phyloP scores from a whole-genome alignment of 768 basidiomycete genomes.

The Panaeolus papilionaceus region DNA sequence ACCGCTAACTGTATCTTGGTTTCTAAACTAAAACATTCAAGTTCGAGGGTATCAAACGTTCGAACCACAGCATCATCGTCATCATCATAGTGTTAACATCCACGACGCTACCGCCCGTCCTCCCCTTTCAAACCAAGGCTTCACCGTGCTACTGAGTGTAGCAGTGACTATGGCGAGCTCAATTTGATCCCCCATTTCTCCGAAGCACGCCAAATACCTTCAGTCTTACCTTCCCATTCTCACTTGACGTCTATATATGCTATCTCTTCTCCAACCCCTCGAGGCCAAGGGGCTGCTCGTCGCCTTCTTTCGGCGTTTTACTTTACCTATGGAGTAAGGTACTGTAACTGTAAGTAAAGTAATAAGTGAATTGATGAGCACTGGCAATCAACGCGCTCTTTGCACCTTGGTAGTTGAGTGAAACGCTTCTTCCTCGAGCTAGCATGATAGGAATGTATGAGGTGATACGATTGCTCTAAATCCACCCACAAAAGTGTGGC shows the following conservation, averaged over 20 bases:
- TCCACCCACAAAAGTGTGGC: too few relatives aligned
- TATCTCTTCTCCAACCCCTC: constrained; percentile 8
- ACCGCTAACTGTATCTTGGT: background rate
- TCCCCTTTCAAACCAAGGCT: too few relatives aligned
- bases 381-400: background rate
- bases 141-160: too few relatives aligned
- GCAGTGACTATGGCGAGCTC: too few relatives aligned
- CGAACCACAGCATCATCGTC: background rate
- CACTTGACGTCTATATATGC: background rate
- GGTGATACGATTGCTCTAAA: too few relatives aligned
- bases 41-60: background rate
- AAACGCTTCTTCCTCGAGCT: background rate
- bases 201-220: background rate
- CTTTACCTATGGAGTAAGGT: background rate
- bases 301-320: background rate
- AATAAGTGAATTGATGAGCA: background rate
- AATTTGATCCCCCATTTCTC: background rate
- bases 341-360: too few relatives aligned
- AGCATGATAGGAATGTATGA: too few relatives aligned
- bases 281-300: background rate
- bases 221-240: background rate
- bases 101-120: background rate
- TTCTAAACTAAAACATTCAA: background rate
- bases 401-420: background rate
- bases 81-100: background rate